These are phyloP conservation scores for Myochromella boudieri DNA, from an alignment of 768 basidiomycete species.

Conservation along the genomic window DNA sequence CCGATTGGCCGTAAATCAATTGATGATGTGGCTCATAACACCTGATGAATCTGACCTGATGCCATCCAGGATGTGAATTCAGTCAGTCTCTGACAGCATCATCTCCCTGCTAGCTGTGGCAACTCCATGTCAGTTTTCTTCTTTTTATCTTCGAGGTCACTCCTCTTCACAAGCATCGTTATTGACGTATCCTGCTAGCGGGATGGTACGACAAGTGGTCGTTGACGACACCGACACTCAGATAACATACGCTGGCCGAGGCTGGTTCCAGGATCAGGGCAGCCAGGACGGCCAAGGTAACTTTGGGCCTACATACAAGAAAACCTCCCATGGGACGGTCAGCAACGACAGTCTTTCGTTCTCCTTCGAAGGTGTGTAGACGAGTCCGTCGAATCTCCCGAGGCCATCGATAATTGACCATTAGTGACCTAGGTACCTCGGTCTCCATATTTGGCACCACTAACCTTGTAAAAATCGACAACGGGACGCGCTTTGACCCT, in stretches of 20 bases:
- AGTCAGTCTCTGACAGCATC: no score
- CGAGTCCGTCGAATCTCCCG: no score
- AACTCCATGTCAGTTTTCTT: no score
- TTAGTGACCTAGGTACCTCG: slow-evolving; percentile 8
- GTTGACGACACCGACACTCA: slow-evolving; percentile 30
- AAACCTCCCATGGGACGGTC: slow-evolving; percentile 29
- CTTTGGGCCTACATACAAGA: slow-evolving; percentile 30
- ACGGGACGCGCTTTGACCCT: slow-evolving; percentile 17
- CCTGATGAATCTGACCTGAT: no score
- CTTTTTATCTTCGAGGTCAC: no score
- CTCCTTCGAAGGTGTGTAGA: slow-evolving; percentile 28
- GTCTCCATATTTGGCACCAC: slow-evolving; percentile 22
- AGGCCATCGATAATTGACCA: neutral
- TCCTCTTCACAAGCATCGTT: no score
- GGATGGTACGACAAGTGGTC: slow-evolving; percentile 31
- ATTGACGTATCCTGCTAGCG: no score
- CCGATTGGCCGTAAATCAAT: no score
- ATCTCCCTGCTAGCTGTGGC: no score
- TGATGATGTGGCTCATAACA: no score
- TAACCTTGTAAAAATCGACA: slow-evolving; percentile 9
- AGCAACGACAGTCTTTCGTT: slow-evolving; percentile 25
- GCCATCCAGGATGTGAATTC: no score
- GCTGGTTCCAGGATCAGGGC: slow-evolving; percentile 29
- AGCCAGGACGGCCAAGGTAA: slow-evolving; percentile 27
- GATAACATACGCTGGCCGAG: slow-evolving; percentile 27